Evolutionary conservation across 352 stramenopile species (phyloP).

Genomic region (Phytophthora ramorum): DNA sequence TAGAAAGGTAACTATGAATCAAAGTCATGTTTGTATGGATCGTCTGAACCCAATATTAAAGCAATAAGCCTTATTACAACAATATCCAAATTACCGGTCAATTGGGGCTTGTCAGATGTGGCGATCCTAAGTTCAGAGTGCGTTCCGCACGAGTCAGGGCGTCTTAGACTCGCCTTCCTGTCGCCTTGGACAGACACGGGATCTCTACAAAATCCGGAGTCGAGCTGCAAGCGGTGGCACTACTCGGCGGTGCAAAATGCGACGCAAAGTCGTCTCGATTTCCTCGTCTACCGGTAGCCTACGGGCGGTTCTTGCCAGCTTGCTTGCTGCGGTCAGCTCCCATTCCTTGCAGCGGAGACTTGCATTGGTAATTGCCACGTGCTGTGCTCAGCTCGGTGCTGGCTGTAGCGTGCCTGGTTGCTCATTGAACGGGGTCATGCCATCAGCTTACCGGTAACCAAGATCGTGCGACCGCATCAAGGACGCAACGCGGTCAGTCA

Average conservation of each 20-base stretch:
- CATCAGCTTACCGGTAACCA: neutral
- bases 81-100: neutral
- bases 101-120: neutral
- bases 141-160: neutral
- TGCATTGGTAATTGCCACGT: conserved; percentile 19
- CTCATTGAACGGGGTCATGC: conserved; percentile 11
- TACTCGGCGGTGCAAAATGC: neutral
- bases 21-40: neutral
- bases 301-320: neutral
- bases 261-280: too few species aligned
- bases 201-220: neutral
- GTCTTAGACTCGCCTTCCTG: neutral
- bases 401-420: neutral
- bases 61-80: neutral
- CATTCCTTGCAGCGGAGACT: neutral
- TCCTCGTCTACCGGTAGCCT: too few species aligned
- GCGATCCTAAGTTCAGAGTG: neutral
- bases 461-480: conserved; percentile 16
- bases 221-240: neutral
- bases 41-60: neutral
- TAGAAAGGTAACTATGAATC: neutral
- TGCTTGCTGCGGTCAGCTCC: neutral
- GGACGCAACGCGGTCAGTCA: conserved; percentile 6
- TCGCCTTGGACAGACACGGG: too few species aligned
- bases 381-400: neutral